Percentiles rank a stretch among this genome's conserved stretches.
Evolutionary conservation across 345 rosid species (phyloP).

Genomic region (Aquilaria sinensis): DNA sequence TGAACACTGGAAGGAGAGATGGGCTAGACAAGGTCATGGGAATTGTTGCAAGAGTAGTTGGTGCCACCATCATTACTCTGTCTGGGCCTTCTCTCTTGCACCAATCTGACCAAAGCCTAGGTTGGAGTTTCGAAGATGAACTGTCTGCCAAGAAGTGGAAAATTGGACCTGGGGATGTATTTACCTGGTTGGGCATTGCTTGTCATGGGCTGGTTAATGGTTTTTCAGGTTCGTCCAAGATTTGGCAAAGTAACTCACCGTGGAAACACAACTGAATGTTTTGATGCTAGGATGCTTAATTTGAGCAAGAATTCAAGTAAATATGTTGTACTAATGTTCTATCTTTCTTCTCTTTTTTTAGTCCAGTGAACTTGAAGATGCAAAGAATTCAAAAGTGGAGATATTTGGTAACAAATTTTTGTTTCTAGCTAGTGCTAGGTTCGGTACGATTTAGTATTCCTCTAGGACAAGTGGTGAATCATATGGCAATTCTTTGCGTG

Average conservation of each 20-base stretch:
- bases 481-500: too few species aligned
- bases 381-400: too few species aligned
- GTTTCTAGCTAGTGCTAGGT: too few species aligned
- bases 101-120: slow-evolving; percentile 13
- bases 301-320: too few species aligned
- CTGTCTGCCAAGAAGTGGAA: slow-evolving; percentile 17
- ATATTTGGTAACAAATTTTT: too few species aligned
- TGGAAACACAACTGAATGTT: too few species aligned
- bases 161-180: slow-evolving; percentile 70
- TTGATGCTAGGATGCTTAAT: too few species aligned
- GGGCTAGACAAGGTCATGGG: slow-evolving; percentile 69
- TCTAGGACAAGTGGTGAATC: too few species aligned
- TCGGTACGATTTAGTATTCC: too few species aligned
- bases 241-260: neutral
- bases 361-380: too few species aligned
- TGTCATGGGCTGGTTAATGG: slow-evolving; percentile 91
- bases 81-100: slow-evolving; percentile 70
- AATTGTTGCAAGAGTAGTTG: slow-evolving; percentile 69
- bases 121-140: slow-evolving; percentile 13
- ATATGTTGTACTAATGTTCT: too few species aligned
- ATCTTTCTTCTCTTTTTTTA: too few species aligned
- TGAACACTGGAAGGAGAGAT: slow-evolving; percentile 48
- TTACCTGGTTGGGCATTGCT: slow-evolving; percentile 66
- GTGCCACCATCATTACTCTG: slow-evolving; percentile 69
- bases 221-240: slow-evolving; percentile 35